phyloP scores from a whole-genome alignment of 768 basidiomycete species.

The Psilocybe subaeruginosa region DNA sequence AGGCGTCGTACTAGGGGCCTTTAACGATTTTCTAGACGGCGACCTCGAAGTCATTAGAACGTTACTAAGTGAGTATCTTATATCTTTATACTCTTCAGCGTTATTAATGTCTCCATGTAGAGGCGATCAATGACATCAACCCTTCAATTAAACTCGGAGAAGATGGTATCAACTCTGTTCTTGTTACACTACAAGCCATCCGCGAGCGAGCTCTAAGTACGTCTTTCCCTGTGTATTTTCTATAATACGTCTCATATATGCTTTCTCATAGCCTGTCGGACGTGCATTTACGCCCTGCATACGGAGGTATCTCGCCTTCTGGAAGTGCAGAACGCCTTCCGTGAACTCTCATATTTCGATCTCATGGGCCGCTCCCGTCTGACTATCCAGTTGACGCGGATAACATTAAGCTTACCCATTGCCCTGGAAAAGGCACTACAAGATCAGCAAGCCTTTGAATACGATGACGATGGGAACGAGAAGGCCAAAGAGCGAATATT shows the following conservation, averaged over 20 bases:
- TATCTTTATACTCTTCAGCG: background rate
- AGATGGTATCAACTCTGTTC: slow-evolving; percentile 78
- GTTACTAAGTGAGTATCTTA: slow-evolving; percentile 61
- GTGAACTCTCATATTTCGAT: slow-evolving; percentile 77
- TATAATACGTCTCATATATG: slow-evolving; percentile 1
- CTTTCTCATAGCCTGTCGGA: slow-evolving; percentile 62
- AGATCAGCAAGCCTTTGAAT: slow-evolving; percentile 39
- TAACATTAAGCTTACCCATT: slow-evolving; percentile 75
- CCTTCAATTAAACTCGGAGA: slow-evolving; percentile 77
- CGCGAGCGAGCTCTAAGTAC: slow-evolving; percentile 77
- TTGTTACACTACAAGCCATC: slow-evolving; percentile 67
- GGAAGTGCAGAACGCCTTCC: slow-evolving; percentile 79
- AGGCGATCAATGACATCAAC: slow-evolving; percentile 78
- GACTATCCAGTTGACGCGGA: slow-evolving; percentile 76
- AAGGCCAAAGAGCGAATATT: slow-evolving; percentile 38
- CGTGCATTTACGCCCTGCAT: slow-evolving; percentile 75
- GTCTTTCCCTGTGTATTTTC: slow-evolving; percentile 31
- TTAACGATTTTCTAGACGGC: slow-evolving; percentile 84
- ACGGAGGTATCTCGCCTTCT: slow-evolving; percentile 76
- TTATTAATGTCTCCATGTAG: slow-evolving; percentile 34
- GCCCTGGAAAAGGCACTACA: slow-evolving; percentile 71
- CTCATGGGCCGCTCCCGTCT: slow-evolving; percentile 74
- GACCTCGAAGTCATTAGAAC: slow-evolving; percentile 85
- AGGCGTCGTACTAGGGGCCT: slow-evolving; percentile 71
- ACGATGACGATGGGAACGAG: slow-evolving; percentile 8